Percentiles rank a stretch among this genome's conserved stretches.
These are phyloP conservation scores for Aristolochia contorta DNA, from an alignment of 164 flowering plant species.

Conservation along the genomic window DNA sequence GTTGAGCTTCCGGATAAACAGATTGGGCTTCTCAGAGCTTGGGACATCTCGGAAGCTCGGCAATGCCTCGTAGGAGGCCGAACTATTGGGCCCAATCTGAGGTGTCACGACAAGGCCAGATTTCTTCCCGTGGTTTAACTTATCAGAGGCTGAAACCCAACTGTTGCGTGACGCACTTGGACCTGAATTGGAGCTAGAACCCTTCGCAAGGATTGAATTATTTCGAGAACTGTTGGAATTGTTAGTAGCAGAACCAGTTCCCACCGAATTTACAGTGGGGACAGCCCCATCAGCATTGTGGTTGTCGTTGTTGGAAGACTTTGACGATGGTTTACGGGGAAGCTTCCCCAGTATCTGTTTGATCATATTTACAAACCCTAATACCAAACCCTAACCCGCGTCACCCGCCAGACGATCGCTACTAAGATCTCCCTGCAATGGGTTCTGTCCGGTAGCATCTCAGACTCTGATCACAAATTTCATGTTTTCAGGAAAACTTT, in stretches of 20 bases:
- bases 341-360: conserved; percentile 67
- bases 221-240: conserved; percentile 20
- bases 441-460: too few relatives aligned
- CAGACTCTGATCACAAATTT: too few relatives aligned
- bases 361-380: conserved; percentile 45
- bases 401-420: background rate
- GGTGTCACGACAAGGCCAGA: conserved; percentile 22
- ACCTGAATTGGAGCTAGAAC: conserved; percentile 16
- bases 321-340: conserved; percentile 62
- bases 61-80: conserved; percentile 43
- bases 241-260: conserved; percentile 12
- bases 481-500: too few relatives aligned
- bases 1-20: conserved; percentile 55
- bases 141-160: conserved; percentile 13
- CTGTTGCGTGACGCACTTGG: conserved; percentile 12
- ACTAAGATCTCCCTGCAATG: too few relatives aligned
- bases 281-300: conserved; percentile 23
- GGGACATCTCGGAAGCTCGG: conserved; percentile 73
- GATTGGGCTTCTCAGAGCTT: conserved; percentile 55
- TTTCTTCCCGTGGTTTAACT: conserved; percentile 42
- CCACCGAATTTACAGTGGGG: conserved; percentile 24
- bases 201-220: conserved; percentile 21
- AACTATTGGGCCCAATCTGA: conserved; percentile 8
- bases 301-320: conserved; percentile 31
- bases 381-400: conserved; percentile 17